Percentiles rank a stretch among this genome's conserved stretches.
Conservation (phyloP, 176 grass and related monocot species). For the Stipa capillata region DNA sequence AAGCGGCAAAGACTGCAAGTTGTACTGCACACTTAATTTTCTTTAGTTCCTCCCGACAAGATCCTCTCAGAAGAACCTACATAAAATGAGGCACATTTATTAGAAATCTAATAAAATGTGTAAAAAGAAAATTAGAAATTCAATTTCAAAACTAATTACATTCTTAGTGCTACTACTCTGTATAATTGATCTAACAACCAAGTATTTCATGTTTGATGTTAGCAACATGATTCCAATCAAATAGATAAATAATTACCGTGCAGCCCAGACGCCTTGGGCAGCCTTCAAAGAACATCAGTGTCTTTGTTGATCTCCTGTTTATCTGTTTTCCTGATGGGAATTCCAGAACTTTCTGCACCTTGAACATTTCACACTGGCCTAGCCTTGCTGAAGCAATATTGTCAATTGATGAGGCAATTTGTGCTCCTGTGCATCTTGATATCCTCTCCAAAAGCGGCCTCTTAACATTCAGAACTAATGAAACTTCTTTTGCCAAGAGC, state of each 20-base stretch:
- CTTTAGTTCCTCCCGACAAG: slow-evolving; percentile 68
- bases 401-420: slow-evolving; percentile 74
- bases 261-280: slow-evolving; percentile 83
- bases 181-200: not conserved
- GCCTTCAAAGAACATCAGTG: slow-evolving; percentile 97
- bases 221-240: slow-evolving; percentile 6
- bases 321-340: slow-evolving; percentile 34
- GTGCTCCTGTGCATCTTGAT: slow-evolving; percentile 88
- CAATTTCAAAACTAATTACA: slow-evolving; percentile 3
- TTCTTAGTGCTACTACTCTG: not conserved
- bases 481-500: slow-evolving; percentile 75
- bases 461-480: slow-evolving; percentile 94
- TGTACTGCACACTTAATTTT: slow-evolving; percentile 74
- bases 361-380: slow-evolving; percentile 72
- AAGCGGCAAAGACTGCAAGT: slow-evolving; percentile 81
- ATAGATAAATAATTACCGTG: slow-evolving; percentile 54
- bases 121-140: not conserved
- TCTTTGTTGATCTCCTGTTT: slow-evolving; percentile 46
- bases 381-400: slow-evolving; percentile 43
- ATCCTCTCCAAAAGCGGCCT: slow-evolving; percentile 75
- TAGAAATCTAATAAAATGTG: not conserved
- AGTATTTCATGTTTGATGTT: not conserved
- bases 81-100: slow-evolving; percentile 3
- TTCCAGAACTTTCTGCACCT: slow-evolving; percentile 58
- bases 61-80: slow-evolving; percentile 84